These are phyloP conservation scores for Ambrosiella beaveri DNA, from an alignment of 2,329 filamentous ascomycete genomes.

Conservation along the genomic window DNA sequence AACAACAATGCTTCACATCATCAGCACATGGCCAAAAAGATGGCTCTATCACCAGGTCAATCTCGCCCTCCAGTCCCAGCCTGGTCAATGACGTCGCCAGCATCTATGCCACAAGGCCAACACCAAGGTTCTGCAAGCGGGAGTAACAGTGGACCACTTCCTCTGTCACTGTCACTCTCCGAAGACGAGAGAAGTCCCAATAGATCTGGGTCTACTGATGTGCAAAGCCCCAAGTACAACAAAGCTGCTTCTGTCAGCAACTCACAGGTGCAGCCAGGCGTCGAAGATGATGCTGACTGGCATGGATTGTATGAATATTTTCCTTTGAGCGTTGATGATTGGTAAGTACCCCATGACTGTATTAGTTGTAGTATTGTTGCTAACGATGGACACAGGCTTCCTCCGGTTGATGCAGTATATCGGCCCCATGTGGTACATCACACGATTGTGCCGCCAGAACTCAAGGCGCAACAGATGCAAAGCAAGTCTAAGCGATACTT, in stretches of 20 bases:
- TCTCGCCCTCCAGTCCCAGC: conserved; percentile 35
- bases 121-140: neutral
- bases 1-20: neutral
- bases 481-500: conserved; percentile 58
- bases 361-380: neutral
- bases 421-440: conserved; percentile 88
- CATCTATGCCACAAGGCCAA: neutral
- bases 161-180: conserved; percentile 31
- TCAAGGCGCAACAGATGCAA: conserved; percentile 49
- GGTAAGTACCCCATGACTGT: conserved; percentile 27
- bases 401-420: conserved; percentile 77
- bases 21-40: conserved; percentile 6
- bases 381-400: conserved; percentile 40
- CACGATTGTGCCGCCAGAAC: conserved; percentile 50
- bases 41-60: conserved; percentile 29
- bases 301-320: conserved; percentile 92
- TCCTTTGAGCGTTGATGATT: conserved; percentile 76
- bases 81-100: conserved; percentile 23
- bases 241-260: conserved; percentile 19
- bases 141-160: conserved; percentile 23
- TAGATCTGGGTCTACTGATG: conserved; percentile 28
- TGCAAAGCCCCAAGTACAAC: conserved; percentile 33
- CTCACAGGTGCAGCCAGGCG: conserved; percentile 15
- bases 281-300: conserved; percentile 54
- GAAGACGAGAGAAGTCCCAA: conserved; percentile 44